phyloP scores from a whole-genome alignment of 2,329 filamentous ascomycete species.

The Fusarium mundagurra region DNA sequence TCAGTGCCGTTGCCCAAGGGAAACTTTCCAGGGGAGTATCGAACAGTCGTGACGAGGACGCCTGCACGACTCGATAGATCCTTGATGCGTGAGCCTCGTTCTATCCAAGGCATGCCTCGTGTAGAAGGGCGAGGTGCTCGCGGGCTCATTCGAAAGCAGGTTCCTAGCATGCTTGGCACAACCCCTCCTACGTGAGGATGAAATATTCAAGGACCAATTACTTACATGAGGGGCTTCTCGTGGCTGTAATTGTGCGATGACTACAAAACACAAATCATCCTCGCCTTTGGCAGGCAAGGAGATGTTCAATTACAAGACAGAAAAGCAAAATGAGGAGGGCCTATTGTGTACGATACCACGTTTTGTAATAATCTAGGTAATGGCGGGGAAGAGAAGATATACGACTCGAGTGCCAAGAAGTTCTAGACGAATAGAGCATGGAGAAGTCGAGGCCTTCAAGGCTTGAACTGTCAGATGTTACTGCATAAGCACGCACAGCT shows the following conservation, averaged over 20 bases:
- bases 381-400: conserved; percentile 13
- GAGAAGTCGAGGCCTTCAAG: neutral
- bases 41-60: conserved; percentile 68
- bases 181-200: conserved; percentile 51
- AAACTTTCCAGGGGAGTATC: conserved; percentile 72
- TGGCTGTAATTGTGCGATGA: neutral
- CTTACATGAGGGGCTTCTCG: conserved; percentile 2
- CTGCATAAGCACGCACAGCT: neutral
- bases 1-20: conserved; percentile 68
- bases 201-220: neutral
- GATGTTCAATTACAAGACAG: conserved; percentile 1
- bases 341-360: conserved; percentile 41
- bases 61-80: conserved; percentile 86
- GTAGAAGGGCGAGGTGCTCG: conserved; percentile 62
- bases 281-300: neutral
- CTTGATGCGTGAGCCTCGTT: conserved; percentile 90
- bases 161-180: conserved; percentile 59
- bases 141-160: conserved; percentile 66
- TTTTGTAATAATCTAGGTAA: conserved; percentile 40
- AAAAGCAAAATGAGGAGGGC: conserved; percentile 19
- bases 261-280: neutral
- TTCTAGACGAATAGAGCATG: conserved; percentile 5
- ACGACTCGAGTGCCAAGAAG: conserved; percentile 18
- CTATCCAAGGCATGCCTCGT: conserved; percentile 86
- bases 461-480: neutral